Base-by-base conservation (phyloP, 441 rosid genomes). In the Lepidium campestre region DNA sequence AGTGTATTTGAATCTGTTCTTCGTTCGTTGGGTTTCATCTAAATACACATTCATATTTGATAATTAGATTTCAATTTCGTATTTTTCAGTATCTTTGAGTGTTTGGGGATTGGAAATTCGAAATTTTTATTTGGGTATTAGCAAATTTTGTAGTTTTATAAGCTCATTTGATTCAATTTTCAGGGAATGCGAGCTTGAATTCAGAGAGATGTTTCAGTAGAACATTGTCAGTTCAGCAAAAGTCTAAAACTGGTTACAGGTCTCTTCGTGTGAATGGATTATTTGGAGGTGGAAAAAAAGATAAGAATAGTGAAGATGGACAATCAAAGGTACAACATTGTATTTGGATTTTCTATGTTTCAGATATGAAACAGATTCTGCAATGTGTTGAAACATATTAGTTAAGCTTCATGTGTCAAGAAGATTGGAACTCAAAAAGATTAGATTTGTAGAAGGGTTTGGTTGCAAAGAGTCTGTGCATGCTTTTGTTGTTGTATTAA, bases 221-320 rank as follows among this genome's bases (percentile, higher is more conserved):
- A n/a, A 40, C 37, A 25, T 72, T 56, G 62, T 55, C 13, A 5
- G 44, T 34, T 34, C 72, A 58, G 36, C 12, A 75, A 14, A 83
- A 70, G 29, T 37, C 71, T 35, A 68, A 53, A 52, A 59, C 12
- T 23, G 37, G 65, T 37, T 57, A 49, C 55, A 80, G 69, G 76
- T 50, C 86, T 66, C 73, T 86, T 49, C 76, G 78, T 32, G 83
- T 86, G 12, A 61, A 75, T 77, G 81, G 83, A 42, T 73, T 89
- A 7, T 89, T 89, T 72, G 97, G 97, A 64, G 97, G 96, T 22
- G 97, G 96, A 4, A 87, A 88, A 63, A 91, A 87, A 78, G 96
- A 91, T 39, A 79, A 56, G 6, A 79, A 54, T 35, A 81, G 20
- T 57, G 91, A 84, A 45, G 97, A 85, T 57, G 79, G 82, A 4